phyloP scores from a whole-genome alignment of 768 basidiomycete genomes.

The Erythrobasidium yunnanense region DNA sequence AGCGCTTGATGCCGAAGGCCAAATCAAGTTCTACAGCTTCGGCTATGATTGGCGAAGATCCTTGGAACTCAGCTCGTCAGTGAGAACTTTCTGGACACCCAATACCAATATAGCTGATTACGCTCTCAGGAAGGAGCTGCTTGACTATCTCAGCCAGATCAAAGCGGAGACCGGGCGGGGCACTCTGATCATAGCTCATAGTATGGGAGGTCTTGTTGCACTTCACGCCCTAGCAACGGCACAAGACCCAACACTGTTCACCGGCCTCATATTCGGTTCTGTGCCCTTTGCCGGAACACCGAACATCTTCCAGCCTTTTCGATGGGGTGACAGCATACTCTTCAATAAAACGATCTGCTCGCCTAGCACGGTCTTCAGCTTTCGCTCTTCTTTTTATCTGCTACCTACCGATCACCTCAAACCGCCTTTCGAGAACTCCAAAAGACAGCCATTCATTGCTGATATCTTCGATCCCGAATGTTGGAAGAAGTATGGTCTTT shows the following conservation, averaged over 20 bases:
- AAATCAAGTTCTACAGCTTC: slow-evolving; percentile 25
- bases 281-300: slow-evolving; percentile 31
- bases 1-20: not conserved
- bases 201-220: slow-evolving; percentile 35
- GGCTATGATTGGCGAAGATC: slow-evolving; percentile 35
- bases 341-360: slow-evolving; percentile 24
- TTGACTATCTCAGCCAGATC: not conserved
- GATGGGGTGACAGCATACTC: slow-evolving; percentile 7
- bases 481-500: slow-evolving; percentile 23
- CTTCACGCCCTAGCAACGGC: slow-evolving; percentile 31
- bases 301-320: slow-evolving; percentile 32
- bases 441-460: slow-evolving; percentile 17
- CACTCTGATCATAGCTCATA: slow-evolving; percentile 15
- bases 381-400: slow-evolving; percentile 29
- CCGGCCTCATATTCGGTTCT: slow-evolving; percentile 30
- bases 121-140: not conserved
- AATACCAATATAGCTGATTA: not conserved
- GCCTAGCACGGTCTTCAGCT: slow-evolving; percentile 18
- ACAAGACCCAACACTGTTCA: slow-evolving; percentile 29
- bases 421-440: slow-evolving; percentile 32
- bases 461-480: slow-evolving; percentile 29
- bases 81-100: not conserved
- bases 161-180: not conserved
- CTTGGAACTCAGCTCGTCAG: slow-evolving; percentile 25
- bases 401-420: slow-evolving; percentile 20